Percentiles rank a stretch among this genome's conserved stretches.
phyloP scores from a whole-genome alignment of 2,329 filamentous ascomycete species.

The Fusarium pseudonygamai region DNA sequence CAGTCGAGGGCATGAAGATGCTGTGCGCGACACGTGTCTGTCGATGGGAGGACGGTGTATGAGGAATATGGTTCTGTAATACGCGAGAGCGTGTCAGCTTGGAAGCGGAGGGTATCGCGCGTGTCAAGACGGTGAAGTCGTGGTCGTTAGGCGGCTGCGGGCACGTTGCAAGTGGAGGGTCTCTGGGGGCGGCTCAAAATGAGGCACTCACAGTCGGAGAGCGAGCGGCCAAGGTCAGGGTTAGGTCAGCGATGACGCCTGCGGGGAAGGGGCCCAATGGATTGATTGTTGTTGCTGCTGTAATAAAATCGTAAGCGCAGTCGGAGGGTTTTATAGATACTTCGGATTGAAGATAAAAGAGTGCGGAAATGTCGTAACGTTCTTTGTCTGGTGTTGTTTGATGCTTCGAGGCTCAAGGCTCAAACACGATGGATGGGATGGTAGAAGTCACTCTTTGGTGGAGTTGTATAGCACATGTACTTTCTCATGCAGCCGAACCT shows the following conservation, averaged over 20 bases:
- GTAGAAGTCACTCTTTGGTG: conserved; percentile 49
- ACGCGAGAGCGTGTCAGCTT: conserved; percentile 37
- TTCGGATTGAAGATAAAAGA: conserved; percentile 13
- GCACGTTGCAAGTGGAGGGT: conserved; percentile 42
- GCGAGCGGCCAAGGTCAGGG: conserved; percentile 46
- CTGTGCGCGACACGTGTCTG: conserved; percentile 45
- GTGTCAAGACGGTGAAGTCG: conserved; percentile 25
- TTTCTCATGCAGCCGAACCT: conserved; percentile 45
- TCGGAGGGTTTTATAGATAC: conserved; percentile 19
- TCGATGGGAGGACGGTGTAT: conserved; percentile 33
- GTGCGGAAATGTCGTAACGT: conserved; percentile 18
- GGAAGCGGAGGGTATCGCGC: conserved; percentile 30
- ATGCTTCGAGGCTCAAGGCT: conserved; percentile 36
- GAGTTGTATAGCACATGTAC: conserved; percentile 48
- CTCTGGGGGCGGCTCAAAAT: conserved; percentile 48
- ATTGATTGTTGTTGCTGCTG: conserved; percentile 25
- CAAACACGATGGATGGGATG: conserved; percentile 31
- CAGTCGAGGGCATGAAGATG: conserved; percentile 53
- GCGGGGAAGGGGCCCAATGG: conserved; percentile 40
- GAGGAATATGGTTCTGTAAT: conserved; percentile 25
- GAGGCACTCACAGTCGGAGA: conserved; percentile 49
- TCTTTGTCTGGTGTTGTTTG: conserved; percentile 39
- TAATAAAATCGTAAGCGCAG: conserved; percentile 18
- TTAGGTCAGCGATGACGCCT: conserved; percentile 54
- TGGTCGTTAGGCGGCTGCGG: conserved; percentile 33